Evolutionary conservation across 495 filamentous ascomycete species (phyloP), one percentile per base, ranked within the genome.

Genomic region (Eremomyces bilateralis): DNA sequence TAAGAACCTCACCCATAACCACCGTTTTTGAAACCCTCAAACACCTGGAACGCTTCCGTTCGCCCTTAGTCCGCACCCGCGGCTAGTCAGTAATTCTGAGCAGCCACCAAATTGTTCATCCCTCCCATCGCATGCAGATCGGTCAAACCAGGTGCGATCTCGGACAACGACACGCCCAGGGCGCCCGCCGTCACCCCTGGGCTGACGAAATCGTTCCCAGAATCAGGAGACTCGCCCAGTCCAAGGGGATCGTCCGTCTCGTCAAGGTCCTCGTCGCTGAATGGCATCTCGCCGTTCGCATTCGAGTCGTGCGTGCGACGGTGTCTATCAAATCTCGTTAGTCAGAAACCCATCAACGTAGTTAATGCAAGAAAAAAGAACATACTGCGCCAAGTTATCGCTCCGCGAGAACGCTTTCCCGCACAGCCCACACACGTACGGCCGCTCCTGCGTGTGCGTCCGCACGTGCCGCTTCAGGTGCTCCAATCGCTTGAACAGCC

Each of bases 391-490:
- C 53, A 97, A 73, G 54, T 97, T 97, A 61, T 97, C 88, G 46
- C 83, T 93, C 50, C 88, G 70, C 31, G 88, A 94, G 57, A 97
- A 97, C 31, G 85, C 88, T 60, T 95, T 95, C 67, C 74, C 91
- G 70, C 88, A 97, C 54, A 90, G 77, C 48, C 76, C 75, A 66
- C 88, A 97, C 46, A 81, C 73, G 57, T 97, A 97, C 45, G 88
- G 88, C 62, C 85, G 76, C 62, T 97, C 88, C 68, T 97, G 88
- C 15, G 88, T 97, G 63, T 97, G 88, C 50, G 88, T 97, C 55
- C 88, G 78, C 56, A 97, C 90, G 65, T 97, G 88, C 62, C 88
- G 76, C 65, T 97, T 97, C 47, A 97, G 70, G 64, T 97, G 88
- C 58, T 97, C 88, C 63, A 97, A 69, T 51, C 88, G 74, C 72